These are phyloP conservation scores for Saccharomycopsis fermentans DNA, from an alignment of 805 yeast genomes.

Conservation along the genomic window DNA sequence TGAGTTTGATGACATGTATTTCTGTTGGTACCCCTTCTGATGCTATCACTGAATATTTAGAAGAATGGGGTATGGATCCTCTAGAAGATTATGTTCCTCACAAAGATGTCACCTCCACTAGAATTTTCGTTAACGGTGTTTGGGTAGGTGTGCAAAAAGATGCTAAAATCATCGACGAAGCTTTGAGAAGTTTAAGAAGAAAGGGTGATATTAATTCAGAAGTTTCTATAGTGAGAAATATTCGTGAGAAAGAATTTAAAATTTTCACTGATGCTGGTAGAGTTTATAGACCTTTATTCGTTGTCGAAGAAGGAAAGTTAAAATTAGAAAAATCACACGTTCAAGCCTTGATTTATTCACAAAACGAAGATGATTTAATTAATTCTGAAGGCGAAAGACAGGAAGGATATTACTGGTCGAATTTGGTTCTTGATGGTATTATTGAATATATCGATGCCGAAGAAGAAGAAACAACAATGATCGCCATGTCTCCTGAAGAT, in stretches of 20 bases:
- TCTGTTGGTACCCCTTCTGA: constrained; percentile 97
- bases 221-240: constrained; percentile 93
- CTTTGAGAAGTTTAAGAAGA: constrained; percentile 86
- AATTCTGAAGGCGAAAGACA: constrained; percentile 37
- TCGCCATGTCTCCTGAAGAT: constrained; percentile 98
- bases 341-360: constrained; percentile 53
- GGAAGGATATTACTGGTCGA: constrained; percentile 70
- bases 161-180: constrained; percentile 83
- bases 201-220: constrained; percentile 93
- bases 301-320: constrained; percentile 81
- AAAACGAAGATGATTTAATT: constrained; percentile 42
- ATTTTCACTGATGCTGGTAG: constrained; percentile 98
- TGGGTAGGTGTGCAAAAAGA: constrained; percentile 99
- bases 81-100: constrained; percentile 92
- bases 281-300: constrained; percentile 91
- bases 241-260: constrained; percentile 91
- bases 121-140: constrained; percentile 96
- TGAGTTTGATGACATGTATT: constrained; percentile 93
- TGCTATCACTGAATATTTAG: constrained; percentile 83
- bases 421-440: constrained; percentile 72
- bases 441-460: constrained; percentile 98
- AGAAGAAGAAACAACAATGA: constrained; percentile 96
- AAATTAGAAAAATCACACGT: constrained; percentile 80
- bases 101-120: constrained; percentile 80
- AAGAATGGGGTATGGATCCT: constrained; percentile 99